Base-by-base conservation (phyloP, 1,284 basidiomycete genomes). In the Ustilago xerochloae region DNA sequence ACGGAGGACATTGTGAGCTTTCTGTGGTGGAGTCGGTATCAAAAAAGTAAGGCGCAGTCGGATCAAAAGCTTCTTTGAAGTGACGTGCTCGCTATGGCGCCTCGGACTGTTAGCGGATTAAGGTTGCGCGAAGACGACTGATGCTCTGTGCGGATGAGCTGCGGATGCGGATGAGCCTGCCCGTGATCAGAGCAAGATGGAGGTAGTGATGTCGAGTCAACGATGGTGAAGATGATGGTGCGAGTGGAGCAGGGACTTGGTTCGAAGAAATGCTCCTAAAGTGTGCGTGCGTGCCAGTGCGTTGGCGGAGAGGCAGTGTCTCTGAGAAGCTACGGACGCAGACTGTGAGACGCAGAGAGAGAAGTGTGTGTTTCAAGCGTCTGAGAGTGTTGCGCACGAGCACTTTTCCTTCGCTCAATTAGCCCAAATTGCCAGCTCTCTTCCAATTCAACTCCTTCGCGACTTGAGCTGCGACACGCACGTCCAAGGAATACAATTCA, bases 351-450 rank as follows among this genome's bases (percentile, higher is more conserved):
- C 13, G 22, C 13, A 20, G 39, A 16, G 15, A 16, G 15, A 10
- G n/a, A 16, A 20, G 15, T 36, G 24, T 41, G 51, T n/a, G 28
- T 47, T 43, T 33, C 26, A 28, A 7, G 47, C 18, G 48, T 52
- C 58, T 63, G 51, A 59, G 48, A 69, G 66, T 63, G 66, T 69
- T 69, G 61, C 66, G 66, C 66, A 69, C 66, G 66, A 63, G 61
- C 66, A 60, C 35, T 35, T 32, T 53, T 53, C 18, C 38, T 43
- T 28, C 26, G 16, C 33, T 43, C 16, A 30, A 26, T 6, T 18
- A 36, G 47, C 16, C 54, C 48, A 46, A 26, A 48, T 46, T 22
- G 39, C 41, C 26, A 28, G n/a, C 20, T 26, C 28, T 3, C 6
- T 33, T 22, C 28, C 5, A 18, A 20, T 36, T 26, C 51, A n/a